phyloP scores from a whole-genome alignment of 306 rosid genomes.

The Prosopis cineraria region DNA sequence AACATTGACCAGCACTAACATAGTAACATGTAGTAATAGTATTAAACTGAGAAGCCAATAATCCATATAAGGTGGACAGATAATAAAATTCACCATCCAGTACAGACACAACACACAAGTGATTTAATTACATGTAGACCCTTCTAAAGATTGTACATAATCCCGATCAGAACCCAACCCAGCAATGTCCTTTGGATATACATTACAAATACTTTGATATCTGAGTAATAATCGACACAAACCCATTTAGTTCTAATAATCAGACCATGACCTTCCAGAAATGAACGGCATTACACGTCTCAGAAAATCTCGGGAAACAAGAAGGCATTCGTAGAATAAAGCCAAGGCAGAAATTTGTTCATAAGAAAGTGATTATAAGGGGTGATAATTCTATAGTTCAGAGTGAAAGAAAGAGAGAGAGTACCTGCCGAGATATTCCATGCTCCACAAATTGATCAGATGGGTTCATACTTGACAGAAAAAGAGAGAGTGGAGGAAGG shows the following conservation, averaged over 20 bases:
- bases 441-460: conserved; percentile 62
- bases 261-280: background rate
- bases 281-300: conserved; percentile 6
- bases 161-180: conserved; percentile 22
- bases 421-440: conserved; percentile 65
- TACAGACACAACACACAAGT: background rate
- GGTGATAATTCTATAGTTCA: conserved; percentile 8
- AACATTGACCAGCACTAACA: background rate
- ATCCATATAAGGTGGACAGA: background rate
- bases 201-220: background rate
- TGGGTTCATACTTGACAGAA: conserved; percentile 59
- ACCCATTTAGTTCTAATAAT: conserved; percentile 19
- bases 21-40: conserved; percentile 3
- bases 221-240: background rate
- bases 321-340: conserved; percentile 15
- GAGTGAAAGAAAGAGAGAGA: conserved; percentile 11
- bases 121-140: background rate
- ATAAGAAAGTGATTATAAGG: background rate
- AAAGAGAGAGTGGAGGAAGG: conserved; percentile 19
- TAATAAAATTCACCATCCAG: conserved; percentile 4
- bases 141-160: conserved; percentile 15
- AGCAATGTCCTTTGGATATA: background rate
- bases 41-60: conserved; percentile 1
- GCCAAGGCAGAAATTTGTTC: background rate
- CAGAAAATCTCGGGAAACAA: conserved; percentile 24